Evolutionary conservation across 2,329 filamentous ascomycete species (phyloP), one percentile per base, ranked within the genome.

Genomic region (Massarina eburnea): DNA sequence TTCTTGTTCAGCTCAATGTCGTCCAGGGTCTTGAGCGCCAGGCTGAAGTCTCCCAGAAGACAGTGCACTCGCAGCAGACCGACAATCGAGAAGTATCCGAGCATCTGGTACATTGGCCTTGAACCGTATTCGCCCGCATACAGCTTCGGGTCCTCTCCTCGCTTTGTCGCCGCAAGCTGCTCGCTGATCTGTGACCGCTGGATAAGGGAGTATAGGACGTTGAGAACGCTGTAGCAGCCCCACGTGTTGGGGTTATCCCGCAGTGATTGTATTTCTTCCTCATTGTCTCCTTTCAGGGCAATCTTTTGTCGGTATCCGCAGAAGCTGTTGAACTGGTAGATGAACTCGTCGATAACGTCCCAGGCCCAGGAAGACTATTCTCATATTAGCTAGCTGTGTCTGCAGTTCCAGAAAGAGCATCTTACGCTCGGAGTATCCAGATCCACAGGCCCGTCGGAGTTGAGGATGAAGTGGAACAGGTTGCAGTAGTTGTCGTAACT

Each of bases 1-100:
- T 97, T 97, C 82, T 99, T 99, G 82, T 97, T 99, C 66, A 99
- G 85, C 82, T 99, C 94, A 68, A 99, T 97, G 72, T 97, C 92
- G 72, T 99, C 94, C 58, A 99, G 88, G 27, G 94, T 99, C 84
- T 97, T 99, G 67, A 99, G 84, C 40, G 94, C 94, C 54, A 99
- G 84, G 76, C 89, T 95, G 78, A 99, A 99, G 78, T 99, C 94
- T 62, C 94, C 94, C 42, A 99, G 82, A 66, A 99, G 79, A 76
- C 89, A 95, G 83, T 99, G 94, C 56, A 99, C 94, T 39, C 94
- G 87, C 61, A 99, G 82, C 49, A 99, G 83, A 47, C 94, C 94
- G 68, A 99, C 96, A 76, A 99, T 96, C 72, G 92, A 96, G 77
- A 99, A 99, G 78, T 99, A 99, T 53, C 94, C 94, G 60, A 99